These are phyloP conservation scores for Metschnikowia dekortorum DNA, from an alignment of 805 yeast genomes.

Conservation along the genomic window DNA sequence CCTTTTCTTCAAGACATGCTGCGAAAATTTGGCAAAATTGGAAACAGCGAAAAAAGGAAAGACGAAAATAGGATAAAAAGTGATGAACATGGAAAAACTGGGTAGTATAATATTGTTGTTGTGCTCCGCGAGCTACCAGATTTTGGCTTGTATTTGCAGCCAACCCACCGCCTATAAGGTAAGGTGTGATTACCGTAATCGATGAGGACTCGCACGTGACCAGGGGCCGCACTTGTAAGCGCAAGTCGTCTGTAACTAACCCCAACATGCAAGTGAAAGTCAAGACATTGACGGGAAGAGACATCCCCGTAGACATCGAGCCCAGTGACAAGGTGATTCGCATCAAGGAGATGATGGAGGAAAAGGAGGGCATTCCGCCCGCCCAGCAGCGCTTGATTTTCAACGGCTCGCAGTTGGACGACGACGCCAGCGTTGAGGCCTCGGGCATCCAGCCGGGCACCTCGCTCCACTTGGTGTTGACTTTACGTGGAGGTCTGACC, in stretches of 20 bases:
- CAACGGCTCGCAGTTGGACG: constrained; percentile 90
- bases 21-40: too few species aligned
- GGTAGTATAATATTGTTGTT: too few species aligned
- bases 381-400: constrained; percentile 88
- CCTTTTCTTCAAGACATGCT: too few species aligned
- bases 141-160: too few species aligned
- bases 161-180: too few species aligned
- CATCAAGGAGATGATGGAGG: constrained; percentile 89
- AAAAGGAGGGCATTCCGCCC: constrained; percentile 96
- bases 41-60: too few species aligned
- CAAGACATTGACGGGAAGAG: constrained; percentile 79
- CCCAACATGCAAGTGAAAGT: constrained; percentile 60
- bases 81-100: too few species aligned
- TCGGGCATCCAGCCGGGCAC: constrained; percentile 83
- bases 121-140: too few species aligned
- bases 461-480: constrained; percentile 83
- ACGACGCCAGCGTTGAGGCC: constrained; percentile 64
- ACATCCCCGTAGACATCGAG: constrained; percentile 73
- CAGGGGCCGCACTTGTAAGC: background rate
- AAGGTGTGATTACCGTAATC: too few species aligned
- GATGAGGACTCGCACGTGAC: background rate
- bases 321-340: constrained; percentile 62
- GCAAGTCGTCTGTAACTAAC: background rate
- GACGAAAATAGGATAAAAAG: too few species aligned
- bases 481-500: constrained; percentile 78